Conservation (phyloP, 2,329 filamentous ascomycete species). For the Acarospora socialis region DNA sequence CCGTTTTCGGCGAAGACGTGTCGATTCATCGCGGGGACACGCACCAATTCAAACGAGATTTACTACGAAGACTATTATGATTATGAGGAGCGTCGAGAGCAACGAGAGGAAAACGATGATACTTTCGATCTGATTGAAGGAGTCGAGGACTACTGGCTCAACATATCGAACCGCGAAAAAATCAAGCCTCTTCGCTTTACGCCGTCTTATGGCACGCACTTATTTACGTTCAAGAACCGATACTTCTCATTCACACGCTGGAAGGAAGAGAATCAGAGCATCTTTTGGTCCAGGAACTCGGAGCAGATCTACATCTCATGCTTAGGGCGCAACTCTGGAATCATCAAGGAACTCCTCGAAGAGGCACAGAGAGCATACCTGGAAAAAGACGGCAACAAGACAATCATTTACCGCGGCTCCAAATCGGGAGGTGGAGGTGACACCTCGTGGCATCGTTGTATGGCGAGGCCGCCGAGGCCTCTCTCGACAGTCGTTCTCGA, state of each 20-base stretch:
- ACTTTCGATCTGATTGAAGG: constrained; percentile 20
- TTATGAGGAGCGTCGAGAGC: constrained; percentile 16
- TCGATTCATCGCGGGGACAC: constrained; percentile 51
- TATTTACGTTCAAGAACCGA: constrained; percentile 51
- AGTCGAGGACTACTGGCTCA: constrained; percentile 28
- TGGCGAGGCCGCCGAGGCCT: constrained; percentile 34
- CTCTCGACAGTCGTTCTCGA: constrained; percentile 43
- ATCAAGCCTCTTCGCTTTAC: constrained; percentile 39
- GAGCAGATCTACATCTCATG: constrained; percentile 24
- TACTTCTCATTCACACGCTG: constrained; percentile 30
- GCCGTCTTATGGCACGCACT: constrained; percentile 51
- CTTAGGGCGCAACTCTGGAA: constrained; percentile 21
- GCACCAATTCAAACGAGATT: constrained; percentile 31
- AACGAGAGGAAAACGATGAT: constrained; percentile 31
- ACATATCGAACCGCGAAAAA: constrained; percentile 24
- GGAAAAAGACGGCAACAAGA: constrained; percentile 22
- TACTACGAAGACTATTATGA: constrained; percentile 19
- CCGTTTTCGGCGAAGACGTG: constrained; percentile 45
- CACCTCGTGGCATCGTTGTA: constrained; percentile 23
- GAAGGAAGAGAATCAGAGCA: constrained; percentile 16
- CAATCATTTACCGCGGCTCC: constrained; percentile 26
- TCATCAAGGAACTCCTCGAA: constrained; percentile 22
- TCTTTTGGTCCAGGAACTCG: constrained; percentile 14
- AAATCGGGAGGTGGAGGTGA: constrained; percentile 12
- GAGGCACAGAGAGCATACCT: constrained; percentile 26